phyloP scores from a whole-genome alignment of 257 asterid species.

The Anisodus tanguticus region DNA sequence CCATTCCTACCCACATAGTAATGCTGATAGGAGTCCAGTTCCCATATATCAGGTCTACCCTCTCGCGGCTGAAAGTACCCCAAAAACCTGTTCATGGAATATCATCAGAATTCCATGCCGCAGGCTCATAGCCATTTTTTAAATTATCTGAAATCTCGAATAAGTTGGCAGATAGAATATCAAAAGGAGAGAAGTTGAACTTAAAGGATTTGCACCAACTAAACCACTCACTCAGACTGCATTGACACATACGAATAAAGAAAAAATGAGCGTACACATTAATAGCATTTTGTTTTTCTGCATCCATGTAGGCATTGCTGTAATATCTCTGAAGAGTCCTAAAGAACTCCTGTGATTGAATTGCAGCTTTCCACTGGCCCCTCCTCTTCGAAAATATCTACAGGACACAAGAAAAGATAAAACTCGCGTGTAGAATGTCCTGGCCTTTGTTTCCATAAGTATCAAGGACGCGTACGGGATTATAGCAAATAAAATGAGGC shows the following conservation, averaged over 20 bases:
- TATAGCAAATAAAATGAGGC: constrained; percentile 3
- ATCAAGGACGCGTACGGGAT: background rate
- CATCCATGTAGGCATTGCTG: constrained; percentile 94
- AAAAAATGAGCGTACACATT: constrained; percentile 67
- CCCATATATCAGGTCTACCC: constrained; percentile 88
- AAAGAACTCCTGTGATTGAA: constrained; percentile 93
- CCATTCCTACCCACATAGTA: constrained; percentile 62
- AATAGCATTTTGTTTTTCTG: constrained; percentile 92
- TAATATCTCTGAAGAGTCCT: constrained; percentile 95
- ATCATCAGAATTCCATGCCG: constrained; percentile 24
- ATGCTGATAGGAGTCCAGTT: constrained; percentile 73
- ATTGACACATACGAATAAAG: background rate
- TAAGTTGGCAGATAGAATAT: background rate
- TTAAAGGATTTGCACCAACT: constrained; percentile 27
- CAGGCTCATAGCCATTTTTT: background rate
- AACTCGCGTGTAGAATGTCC: constrained; percentile 1
- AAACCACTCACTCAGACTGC: constrained; percentile 30
- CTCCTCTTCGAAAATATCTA: constrained; percentile 93
- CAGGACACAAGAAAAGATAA: constrained; percentile 33
- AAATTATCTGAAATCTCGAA: background rate
- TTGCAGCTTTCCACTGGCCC: constrained; percentile 99
- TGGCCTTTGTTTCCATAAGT: constrained; percentile 1
- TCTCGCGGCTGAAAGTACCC: constrained; percentile 87
- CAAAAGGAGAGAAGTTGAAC: background rate
- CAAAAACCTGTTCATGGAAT: constrained; percentile 70